These are phyloP conservation scores for Neofusicoccum sp. DNA, from an alignment of 2,329 filamentous ascomycete species.

Conservation along the genomic window DNA sequence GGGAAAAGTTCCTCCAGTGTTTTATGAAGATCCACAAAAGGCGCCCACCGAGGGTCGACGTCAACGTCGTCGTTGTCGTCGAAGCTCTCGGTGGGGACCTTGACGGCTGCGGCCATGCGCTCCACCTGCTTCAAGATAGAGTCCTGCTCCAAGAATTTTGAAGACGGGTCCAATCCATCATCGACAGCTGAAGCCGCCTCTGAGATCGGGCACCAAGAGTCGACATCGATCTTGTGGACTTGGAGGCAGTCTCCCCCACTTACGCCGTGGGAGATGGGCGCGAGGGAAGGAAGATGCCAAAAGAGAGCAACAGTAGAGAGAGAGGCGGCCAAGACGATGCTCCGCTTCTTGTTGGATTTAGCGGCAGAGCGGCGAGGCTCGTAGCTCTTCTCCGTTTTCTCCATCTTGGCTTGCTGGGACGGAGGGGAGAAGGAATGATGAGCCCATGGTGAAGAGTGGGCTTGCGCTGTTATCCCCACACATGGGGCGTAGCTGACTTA, in stretches of 20 bases:
- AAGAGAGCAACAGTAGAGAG: constrained; percentile 10
- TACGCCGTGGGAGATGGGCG: background rate
- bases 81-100: constrained; percentile 56
- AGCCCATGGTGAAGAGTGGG: background rate
- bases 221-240: constrained; percentile 1
- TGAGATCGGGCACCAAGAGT: constrained; percentile 15
- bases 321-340: background rate
- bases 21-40: constrained; percentile 55
- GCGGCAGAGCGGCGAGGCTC: background rate
- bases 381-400: background rate
- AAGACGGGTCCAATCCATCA: constrained; percentile 13
- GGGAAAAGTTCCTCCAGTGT: constrained; percentile 55
- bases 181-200: background rate
- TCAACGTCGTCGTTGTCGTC: constrained; percentile 56
- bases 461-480: background rate
- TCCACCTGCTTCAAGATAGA: constrained; percentile 23
- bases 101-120: constrained; percentile 48
- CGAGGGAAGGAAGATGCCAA: constrained; percentile 10
- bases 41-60: constrained; percentile 58
- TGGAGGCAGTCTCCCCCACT: constrained; percentile 2
- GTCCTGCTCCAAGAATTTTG: constrained; percentile 2
- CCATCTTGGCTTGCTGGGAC: background rate
- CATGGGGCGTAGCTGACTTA: background rate
- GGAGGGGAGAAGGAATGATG: background rate
- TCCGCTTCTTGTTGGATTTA: background rate